These are phyloP conservation scores for Senna tora DNA, from an alignment of 306 rosid species.

Conservation along the genomic window DNA sequence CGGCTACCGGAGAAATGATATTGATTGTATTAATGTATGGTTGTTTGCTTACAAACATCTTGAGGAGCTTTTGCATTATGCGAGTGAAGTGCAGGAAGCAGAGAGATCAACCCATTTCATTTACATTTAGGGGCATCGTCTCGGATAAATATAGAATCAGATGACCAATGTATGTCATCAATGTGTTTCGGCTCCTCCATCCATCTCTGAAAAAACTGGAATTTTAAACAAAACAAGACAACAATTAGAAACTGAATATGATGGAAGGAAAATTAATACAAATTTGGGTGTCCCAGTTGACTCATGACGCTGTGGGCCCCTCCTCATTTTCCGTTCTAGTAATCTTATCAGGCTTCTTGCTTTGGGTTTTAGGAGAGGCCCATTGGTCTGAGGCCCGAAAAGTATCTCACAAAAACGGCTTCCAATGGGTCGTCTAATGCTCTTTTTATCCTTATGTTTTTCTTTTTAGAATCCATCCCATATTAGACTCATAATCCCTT, in stretches of 20 bases:
- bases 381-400: too few species aligned
- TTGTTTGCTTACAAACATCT: slow-evolving; percentile 42
- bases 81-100: slow-evolving; percentile 12
- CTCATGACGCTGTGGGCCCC: slow-evolving; percentile 33
- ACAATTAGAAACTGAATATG: slow-evolving; percentile 5
- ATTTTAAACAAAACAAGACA: background rate
- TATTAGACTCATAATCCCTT: too few species aligned
- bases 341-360: background rate
- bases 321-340: background rate
- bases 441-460: too few species aligned
- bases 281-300: background rate
- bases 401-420: too few species aligned
- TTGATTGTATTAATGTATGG: too few species aligned
- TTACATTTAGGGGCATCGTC: slow-evolving; percentile 60
- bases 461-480: too few species aligned
- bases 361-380: background rate
- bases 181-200: slow-evolving; percentile 63
- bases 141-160: slow-evolving; percentile 42
- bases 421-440: too few species aligned
- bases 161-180: slow-evolving; percentile 48
- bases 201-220: slow-evolving; percentile 24
- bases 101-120: slow-evolving; percentile 62
- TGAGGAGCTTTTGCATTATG: slow-evolving; percentile 52
- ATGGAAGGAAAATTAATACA: background rate
- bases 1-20: background rate